Evolutionary conservation across 352 stramenopile species (phyloP).

Genomic region (Chrysophaeum taylorii): DNA sequence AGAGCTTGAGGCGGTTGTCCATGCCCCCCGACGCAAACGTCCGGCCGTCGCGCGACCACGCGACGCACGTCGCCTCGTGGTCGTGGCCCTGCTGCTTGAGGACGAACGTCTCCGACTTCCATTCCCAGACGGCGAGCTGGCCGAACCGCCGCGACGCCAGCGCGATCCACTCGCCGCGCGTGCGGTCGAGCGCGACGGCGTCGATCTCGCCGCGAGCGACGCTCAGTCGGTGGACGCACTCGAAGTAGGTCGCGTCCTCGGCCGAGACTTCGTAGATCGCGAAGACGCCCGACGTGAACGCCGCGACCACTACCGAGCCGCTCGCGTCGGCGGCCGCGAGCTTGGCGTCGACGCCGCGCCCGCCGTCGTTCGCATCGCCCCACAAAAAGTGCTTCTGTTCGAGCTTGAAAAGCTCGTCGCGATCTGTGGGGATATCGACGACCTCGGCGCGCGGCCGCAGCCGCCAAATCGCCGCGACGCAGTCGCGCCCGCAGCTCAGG

Average conservation of each 20-base stretch:
- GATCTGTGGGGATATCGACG: slow-evolving; percentile 12
- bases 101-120: slow-evolving; percentile 97
- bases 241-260: background rate
- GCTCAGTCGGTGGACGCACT: slow-evolving; percentile 6
- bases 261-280: slow-evolving; percentile 86
- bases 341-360: slow-evolving; percentile 27
- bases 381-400: slow-evolving; percentile 3
- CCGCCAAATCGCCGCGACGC: background rate
- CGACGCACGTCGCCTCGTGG: slow-evolving; percentile 89
- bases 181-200: slow-evolving; percentile 83
- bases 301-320: slow-evolving; percentile 76
- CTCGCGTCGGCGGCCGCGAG: slow-evolving; percentile 69
- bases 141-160: slow-evolving; percentile 91
- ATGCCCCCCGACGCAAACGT: slow-evolving; percentile 92
- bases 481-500: background rate
- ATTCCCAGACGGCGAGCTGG: slow-evolving; percentile 98
- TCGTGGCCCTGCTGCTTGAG: slow-evolving; percentile 98
- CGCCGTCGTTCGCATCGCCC: background rate
- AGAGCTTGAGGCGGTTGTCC: slow-evolving; percentile 95
- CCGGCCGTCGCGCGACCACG: slow-evolving; percentile 91
- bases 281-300: slow-evolving; percentile 93
- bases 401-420: background rate
- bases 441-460: background rate
- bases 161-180: slow-evolving; percentile 94
- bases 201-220: slow-evolving; percentile 47